Conservation (phyloP, 768 basidiomycete genomes). For the Suillus cothurnatus region DNA sequence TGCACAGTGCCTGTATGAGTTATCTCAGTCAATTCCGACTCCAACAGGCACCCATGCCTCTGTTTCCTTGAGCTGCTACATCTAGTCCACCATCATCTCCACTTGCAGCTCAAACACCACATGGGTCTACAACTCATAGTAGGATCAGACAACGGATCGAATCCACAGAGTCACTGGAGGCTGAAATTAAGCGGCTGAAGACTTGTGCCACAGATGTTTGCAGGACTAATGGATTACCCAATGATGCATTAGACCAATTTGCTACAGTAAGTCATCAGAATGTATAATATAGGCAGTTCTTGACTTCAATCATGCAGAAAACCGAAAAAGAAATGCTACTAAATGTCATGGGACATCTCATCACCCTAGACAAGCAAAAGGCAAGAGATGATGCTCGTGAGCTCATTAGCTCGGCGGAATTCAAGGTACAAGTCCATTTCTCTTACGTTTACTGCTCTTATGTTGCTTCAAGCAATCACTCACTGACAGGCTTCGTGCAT, state of each 20-base stretch:
- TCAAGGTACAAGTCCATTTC: background rate
- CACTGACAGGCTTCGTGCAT: constrained; percentile 3
- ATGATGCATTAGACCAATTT: background rate
- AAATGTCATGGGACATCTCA: background rate
- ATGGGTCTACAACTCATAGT: background rate
- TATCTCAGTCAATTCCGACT: background rate
- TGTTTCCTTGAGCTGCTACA: background rate
- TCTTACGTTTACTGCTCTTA: background rate
- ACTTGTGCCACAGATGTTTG: background rate
- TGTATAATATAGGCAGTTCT: background rate
- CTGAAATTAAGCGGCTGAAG: background rate
- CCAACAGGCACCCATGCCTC: background rate
- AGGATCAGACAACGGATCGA: background rate
- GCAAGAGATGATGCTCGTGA: background rate
- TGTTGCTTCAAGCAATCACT: constrained; percentile 5
- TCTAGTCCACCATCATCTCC: background rate
- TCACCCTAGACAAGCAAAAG: background rate
- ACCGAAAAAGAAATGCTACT: background rate
- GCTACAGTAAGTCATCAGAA: constrained; percentile 1
- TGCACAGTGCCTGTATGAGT: background rate
- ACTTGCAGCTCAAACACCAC: background rate
- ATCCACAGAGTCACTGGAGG: background rate
- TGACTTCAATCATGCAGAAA: background rate
- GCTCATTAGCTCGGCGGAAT: background rate
- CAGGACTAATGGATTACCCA: background rate